A percentile compares a stretch with the other conserved stretches of the same genome.
Evolutionary conservation across 768 basidiomycete species (phyloP).

Genomic region (Termitomyces sp.): DNA sequence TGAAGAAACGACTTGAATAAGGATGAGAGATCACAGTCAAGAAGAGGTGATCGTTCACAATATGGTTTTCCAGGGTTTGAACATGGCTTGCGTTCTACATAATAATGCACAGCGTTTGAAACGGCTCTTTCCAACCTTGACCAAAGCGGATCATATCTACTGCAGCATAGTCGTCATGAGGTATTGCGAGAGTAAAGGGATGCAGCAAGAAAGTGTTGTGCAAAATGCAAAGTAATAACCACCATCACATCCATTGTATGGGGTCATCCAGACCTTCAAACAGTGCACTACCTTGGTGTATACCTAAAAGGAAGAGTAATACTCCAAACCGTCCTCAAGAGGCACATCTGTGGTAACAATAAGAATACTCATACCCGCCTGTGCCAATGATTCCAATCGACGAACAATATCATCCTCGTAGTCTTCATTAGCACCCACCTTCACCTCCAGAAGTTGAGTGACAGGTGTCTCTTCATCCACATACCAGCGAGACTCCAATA

Average conservation of each 20-base stretch:
- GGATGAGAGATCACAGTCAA: neutral
- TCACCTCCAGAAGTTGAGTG: constrained; percentile 10
- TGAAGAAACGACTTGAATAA: neutral
- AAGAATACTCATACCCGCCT: constrained; percentile 15
- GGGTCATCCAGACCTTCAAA: neutral
- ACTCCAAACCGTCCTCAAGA: constrained; percentile 11
- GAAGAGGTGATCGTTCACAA: neutral
- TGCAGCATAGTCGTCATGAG: neutral
- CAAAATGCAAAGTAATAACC: no score
- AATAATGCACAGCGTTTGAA: neutral
- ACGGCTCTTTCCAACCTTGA: neutral
- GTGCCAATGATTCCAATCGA: constrained; percentile 14
- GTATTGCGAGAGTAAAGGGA: neutral
- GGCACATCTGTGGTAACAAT: constrained; percentile 11
- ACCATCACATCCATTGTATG: neutral
- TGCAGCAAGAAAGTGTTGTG: neutral
- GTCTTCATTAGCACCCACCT: constrained; percentile 10
- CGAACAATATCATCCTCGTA: constrained; percentile 12
- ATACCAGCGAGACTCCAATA: constrained; percentile 28
- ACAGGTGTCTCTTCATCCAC: constrained; percentile 3
- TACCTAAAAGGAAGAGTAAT: constrained; percentile 7
- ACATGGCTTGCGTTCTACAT: neutral
- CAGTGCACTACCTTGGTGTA: neutral
- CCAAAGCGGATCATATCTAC: neutral
- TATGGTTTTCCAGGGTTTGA: neutral